phyloP scores from a whole-genome alignment of 371 early-diverging fungal species.

The Mucor racemosus region DNA sequence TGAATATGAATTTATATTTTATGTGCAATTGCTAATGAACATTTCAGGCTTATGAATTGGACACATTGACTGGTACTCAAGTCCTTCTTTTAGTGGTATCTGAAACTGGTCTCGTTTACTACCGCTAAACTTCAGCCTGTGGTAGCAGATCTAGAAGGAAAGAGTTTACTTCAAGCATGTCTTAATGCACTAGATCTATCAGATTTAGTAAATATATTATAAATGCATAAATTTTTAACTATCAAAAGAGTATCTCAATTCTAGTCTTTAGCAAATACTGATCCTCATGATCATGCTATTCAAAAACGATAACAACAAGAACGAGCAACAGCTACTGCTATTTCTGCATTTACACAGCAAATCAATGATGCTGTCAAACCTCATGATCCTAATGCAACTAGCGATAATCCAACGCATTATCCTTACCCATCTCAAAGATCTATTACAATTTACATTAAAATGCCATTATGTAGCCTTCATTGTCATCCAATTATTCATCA shows the following conservation, averaged over 20 bases:
- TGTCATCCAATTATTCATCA: not conserved
- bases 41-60: constrained; percentile 91
- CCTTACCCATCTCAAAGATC: no score
- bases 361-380: not conserved
- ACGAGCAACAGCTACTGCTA: not conserved
- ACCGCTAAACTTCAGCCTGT: constrained; percentile 96
- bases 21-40: not conserved
- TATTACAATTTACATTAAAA: not conserved
- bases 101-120: constrained; percentile 97
- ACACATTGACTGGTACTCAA: constrained; percentile 95
- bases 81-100: constrained; percentile 95
- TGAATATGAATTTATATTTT: not conserved
- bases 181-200: constrained; percentile 79
- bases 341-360: not conserved
- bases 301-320: not conserved
- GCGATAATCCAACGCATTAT: not conserved
- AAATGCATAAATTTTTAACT: not conserved
- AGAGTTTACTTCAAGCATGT: constrained; percentile 93
- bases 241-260: not conserved
- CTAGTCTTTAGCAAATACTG: not conserved
- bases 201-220: constrained; percentile 67
- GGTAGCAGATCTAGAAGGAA: constrained; percentile 92
- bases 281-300: not conserved
- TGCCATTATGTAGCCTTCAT: not conserved
- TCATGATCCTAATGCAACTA: not conserved